Base-by-base conservation (phyloP, 2,329 filamentous ascomycete species). In the Dothistroma pini region DNA sequence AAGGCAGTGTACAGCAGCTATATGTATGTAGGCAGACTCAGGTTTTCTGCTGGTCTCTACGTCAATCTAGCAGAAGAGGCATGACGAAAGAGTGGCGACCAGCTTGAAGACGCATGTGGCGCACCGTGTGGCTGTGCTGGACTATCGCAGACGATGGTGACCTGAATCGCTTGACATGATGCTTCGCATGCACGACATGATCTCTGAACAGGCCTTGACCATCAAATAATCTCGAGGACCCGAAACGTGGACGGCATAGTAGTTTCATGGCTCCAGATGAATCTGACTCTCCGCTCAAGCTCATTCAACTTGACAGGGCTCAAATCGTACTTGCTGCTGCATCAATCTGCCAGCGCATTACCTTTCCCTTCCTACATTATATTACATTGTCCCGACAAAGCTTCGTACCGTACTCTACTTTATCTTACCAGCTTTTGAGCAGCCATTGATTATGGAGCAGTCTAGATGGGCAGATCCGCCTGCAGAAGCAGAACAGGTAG, bases 381-480 rank as follows among this genome's bases (percentile, higher is more conserved):
- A 1, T 1, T 9, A 9, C 41, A 19, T 4, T 44, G n/a, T 44
- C 41, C n/a, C 41, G n/a, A 19, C 41, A 19, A 4, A 44, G 8
- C n/a, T 16, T n/a, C 41, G 8, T 44, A 19, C n/a, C 16, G 41
- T 6, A 2, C 3, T 21, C 9, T 19, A 44, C 41, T 19, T 19
- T 8, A 19, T n/a, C 16, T 1, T 44, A 19, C 10, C 16, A 54
- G 50, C 35, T 34, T n/a, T 34, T 16, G 52, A 35, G 32, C 41
- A 57, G 16, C 12, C 5, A 31, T 50, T 34, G 22, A 53, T 38
- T 34, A 66, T 66, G 64, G 56, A 66, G 25, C n/a, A 59, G n/a
- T 66, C 64, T 8, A 62, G 58, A 29, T 66, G 64, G 64, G 64
- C 64, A 56, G 61, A 61, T 41, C 41, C 41, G 41, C 47, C 59